Evolutionary conservation across 169 alveolate genomes (phyloP).

Genomic region (Plasmodium inui): DNA sequence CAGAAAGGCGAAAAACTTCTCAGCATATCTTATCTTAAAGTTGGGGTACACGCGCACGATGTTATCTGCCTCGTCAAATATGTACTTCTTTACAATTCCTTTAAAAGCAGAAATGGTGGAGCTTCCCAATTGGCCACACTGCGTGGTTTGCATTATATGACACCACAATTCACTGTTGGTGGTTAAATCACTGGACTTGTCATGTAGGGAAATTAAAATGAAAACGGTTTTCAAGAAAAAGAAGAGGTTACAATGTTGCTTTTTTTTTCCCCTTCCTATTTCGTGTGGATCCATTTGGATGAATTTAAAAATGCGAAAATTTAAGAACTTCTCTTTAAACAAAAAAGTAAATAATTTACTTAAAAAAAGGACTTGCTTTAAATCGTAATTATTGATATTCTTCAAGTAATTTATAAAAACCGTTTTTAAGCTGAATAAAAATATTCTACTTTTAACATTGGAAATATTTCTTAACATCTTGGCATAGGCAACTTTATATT

Average conservation of each 20-base stretch:
- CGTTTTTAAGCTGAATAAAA: slow-evolving; percentile 69
- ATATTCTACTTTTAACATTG: slow-evolving; percentile 41
- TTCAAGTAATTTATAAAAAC: slow-evolving; percentile 62
- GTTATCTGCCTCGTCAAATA: slow-evolving; percentile 61
- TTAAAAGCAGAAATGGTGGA: slow-evolving; percentile 25
- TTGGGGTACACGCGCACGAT: slow-evolving; percentile 36
- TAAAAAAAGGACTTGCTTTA: slow-evolving; percentile 52
- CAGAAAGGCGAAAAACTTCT: slow-evolving; percentile 25
- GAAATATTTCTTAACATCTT: slow-evolving; percentile 43
- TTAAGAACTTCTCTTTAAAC: slow-evolving; percentile 42
- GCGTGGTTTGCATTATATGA: slow-evolving; percentile 12
- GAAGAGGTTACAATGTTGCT: slow-evolving; percentile 4
- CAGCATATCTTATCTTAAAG: slow-evolving; percentile 44
- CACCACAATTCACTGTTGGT: slow-evolving; percentile 29
- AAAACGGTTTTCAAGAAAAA: slow-evolving; percentile 69
- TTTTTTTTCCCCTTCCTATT: neutral
- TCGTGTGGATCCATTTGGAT: slow-evolving; percentile 23
- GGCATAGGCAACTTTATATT: slow-evolving; percentile 53
- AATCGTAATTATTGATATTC: slow-evolving; percentile 59
- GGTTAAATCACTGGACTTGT: neutral
- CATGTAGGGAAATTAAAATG: slow-evolving; percentile 45
- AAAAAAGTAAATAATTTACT: slow-evolving; percentile 42
- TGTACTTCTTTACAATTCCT: slow-evolving; percentile 53
- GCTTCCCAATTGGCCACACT: neutral
- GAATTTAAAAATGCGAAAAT: slow-evolving; percentile 55